phyloP scores from a whole-genome alignment of 2,329 filamentous ascomycete genomes.

The Fusarium continuum region DNA sequence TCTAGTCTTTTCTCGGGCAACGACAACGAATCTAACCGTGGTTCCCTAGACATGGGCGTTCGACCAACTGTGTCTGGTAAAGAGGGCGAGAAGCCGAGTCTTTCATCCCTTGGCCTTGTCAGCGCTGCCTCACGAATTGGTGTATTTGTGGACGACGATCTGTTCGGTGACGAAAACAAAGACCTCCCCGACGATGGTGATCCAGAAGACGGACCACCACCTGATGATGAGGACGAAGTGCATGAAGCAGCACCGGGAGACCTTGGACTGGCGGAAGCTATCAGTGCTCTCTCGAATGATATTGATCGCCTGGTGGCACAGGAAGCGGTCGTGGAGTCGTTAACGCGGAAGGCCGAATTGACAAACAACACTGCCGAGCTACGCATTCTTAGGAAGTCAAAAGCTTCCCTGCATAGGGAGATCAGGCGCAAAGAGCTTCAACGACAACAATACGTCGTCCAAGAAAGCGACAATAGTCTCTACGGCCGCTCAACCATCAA shows the following conservation, averaged over 20 bases:
- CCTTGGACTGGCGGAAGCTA: constrained; percentile 90
- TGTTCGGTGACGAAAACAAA: constrained; percentile 89
- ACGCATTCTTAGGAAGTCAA: constrained; percentile 91
- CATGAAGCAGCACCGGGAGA: constrained; percentile 95
- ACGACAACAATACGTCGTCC: constrained; percentile 94
- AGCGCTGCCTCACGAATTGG: constrained; percentile 87
- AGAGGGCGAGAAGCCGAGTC: constrained; percentile 77
- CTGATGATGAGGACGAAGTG: constrained; percentile 79
- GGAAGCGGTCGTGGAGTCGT: constrained; percentile 88
- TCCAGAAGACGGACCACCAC: constrained; percentile 63
- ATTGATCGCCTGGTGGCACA: constrained; percentile 90
- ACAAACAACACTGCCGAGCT: constrained; percentile 97
- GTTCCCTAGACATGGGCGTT: constrained; percentile 65
- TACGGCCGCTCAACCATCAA: constrained; percentile 90
- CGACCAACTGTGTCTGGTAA: constrained; percentile 50
- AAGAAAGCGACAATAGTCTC: constrained; percentile 97
- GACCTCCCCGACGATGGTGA: constrained; percentile 88
- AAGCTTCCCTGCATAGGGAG: constrained; percentile 90
- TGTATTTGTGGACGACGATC: constrained; percentile 91
- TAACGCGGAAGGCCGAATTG: constrained; percentile 92
- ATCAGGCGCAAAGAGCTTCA: constrained; percentile 95
- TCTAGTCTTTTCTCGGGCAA: constrained; percentile 62
- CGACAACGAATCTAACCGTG: constrained; percentile 69
- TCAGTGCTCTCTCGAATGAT: constrained; percentile 85
- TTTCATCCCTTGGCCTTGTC: constrained; percentile 90